Base-by-base conservation (phyloP, 2,329 filamentous ascomycete species). In the Chaetomium globosum region DNA sequence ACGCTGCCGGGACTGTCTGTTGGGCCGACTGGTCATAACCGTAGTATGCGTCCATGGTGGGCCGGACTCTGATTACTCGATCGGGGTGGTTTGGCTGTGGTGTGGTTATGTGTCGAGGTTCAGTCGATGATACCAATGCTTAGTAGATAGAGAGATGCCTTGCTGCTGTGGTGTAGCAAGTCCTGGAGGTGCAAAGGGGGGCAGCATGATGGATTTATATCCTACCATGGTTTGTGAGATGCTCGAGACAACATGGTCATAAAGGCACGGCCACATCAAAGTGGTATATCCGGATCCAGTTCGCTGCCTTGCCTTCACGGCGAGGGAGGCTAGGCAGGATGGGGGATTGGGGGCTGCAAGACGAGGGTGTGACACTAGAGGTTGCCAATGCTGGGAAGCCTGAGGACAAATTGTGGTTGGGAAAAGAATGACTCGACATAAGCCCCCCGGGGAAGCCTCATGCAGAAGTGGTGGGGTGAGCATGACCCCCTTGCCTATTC, bases 11-110 rank as follows among this genome's bases (percentile, higher is more conserved):
- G 39, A 23, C 30, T 28, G 46, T 58, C 59, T 64, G 67, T 23
- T 63, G 56, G 12, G 54, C n/a, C 1, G 58, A 9, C 33, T 67
- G 49, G 58, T 48, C 62, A 48, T 63, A 65, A 12, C 55, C 61
- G 65, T 70, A 67, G 60, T 69, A 69, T 36, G 53, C 43, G 48
- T 64, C 56, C 67, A 69, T 70, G 46, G 23, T 57, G 61, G 53
- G 36, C 21, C 6, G 12, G 43, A 30, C 8, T 54, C 46, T 19
- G 33, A 43, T 57, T 56, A 31, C n/a, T 26, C 7, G 48, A 52
- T 7, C 21, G 51, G 2, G 12, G 6, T 49, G n/a, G 30, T 21
- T 48, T 28, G 31, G 26, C 7, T 31, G 16, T 46, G 39, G 26
- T 30, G 49, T 6, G 3, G 33, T 10, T 36, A 13, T 16, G 39